Evolutionary conservation across 2,329 filamentous ascomycete species (phyloP), one percentile per base, ranked within the genome.

Genomic region (Aureobasidium zeae): DNA sequence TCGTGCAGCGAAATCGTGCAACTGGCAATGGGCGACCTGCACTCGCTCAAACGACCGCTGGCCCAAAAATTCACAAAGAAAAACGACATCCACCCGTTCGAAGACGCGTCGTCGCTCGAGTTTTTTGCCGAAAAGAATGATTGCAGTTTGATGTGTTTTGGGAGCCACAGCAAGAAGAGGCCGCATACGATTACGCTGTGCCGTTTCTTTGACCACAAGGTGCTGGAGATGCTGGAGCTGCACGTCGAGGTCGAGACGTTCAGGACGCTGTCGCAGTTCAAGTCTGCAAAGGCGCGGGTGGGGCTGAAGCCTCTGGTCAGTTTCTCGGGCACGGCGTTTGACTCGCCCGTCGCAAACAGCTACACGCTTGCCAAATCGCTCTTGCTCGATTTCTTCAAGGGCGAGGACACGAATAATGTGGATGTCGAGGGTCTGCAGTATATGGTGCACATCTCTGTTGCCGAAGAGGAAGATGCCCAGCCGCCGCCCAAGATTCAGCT

Each of bases 71-170:
- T 98, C 70, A 85, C 79, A 66, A 98, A 96, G 76, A 96, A 96
- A 72, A 98, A 98, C 66, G 74, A 79, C 54, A 83, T 94, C 56
- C 87, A 91, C 64, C 91, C 91, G 2, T 98, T 98, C 64, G 89
- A 95, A 64, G 87, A 93, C 62, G 70, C 83, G 51, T 72, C 81
- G 20, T 89, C 83, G 42, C 76, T 96, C 53, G 86, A 95, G 66
- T 98, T 98, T 71, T 88, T 98, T 71, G 82, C 83, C 50, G 81
- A 88, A 61, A 98, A 96, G 71, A 98, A 98, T 67, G 91, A 98
- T 63, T 81, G 85, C 57, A 83, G 80, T 33, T 70, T 95, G 35
- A 74, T 95, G 52, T 74, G 91, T 52, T 94, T 94, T 56, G 88
- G 81, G 41, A 81, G 77, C 62, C 83, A 81, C 64, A 86, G 76